A percentile compares a stretch with the other conserved stretches of the same genome.
These are phyloP conservation scores for Neofusicoccum sp. DNA, from an alignment of 2,329 filamentous ascomycete species.

Conservation along the genomic window DNA sequence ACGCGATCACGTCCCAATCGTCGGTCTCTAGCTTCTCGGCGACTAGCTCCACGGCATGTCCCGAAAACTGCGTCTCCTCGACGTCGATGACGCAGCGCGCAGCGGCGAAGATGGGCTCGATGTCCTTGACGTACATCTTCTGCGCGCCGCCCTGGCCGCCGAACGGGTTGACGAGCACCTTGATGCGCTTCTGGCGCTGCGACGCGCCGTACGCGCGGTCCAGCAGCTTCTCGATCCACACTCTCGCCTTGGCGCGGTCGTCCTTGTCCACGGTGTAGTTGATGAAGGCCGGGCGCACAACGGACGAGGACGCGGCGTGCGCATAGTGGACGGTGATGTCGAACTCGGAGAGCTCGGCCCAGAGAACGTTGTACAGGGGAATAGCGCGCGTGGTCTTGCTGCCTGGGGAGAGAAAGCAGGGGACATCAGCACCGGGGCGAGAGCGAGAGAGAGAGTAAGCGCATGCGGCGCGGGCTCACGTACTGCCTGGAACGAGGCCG, in stretches of 20 bases:
- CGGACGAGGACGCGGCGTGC: slow-evolving; percentile 52
- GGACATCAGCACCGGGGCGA: slow-evolving; percentile 20
- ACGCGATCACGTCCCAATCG: slow-evolving; percentile 78
- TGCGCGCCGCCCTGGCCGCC: slow-evolving; percentile 77
- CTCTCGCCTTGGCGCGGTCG: slow-evolving; percentile 48
- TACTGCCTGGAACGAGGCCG: slow-evolving; percentile 54
- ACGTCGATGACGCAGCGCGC: slow-evolving; percentile 76
- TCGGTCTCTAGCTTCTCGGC: slow-evolving; percentile 73
- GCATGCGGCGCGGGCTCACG: slow-evolving; percentile 20
- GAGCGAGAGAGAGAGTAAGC: neutral
- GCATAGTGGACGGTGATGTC: slow-evolving; percentile 73
- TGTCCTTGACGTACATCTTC: slow-evolving; percentile 70
- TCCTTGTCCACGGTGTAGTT: slow-evolving; percentile 60
- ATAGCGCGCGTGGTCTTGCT: slow-evolving; percentile 58
- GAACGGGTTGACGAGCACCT: slow-evolving; percentile 87
- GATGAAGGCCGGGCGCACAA: slow-evolving; percentile 60
- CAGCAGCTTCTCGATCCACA: slow-evolving; percentile 66
- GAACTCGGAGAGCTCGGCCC: slow-evolving; percentile 64
- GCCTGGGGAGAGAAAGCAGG: slow-evolving; percentile 30
- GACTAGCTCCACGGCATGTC: slow-evolving; percentile 72
- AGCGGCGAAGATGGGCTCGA: slow-evolving; percentile 78
- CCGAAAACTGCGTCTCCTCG: slow-evolving; percentile 66
- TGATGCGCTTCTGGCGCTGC: slow-evolving; percentile 71
- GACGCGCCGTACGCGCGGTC: slow-evolving; percentile 68
- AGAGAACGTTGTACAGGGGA: slow-evolving; percentile 80